These are phyloP conservation scores for Trebouxiophyceae sp. DNA, from an alignment of 163 green algal genomes.

Conservation along the genomic window DNA sequence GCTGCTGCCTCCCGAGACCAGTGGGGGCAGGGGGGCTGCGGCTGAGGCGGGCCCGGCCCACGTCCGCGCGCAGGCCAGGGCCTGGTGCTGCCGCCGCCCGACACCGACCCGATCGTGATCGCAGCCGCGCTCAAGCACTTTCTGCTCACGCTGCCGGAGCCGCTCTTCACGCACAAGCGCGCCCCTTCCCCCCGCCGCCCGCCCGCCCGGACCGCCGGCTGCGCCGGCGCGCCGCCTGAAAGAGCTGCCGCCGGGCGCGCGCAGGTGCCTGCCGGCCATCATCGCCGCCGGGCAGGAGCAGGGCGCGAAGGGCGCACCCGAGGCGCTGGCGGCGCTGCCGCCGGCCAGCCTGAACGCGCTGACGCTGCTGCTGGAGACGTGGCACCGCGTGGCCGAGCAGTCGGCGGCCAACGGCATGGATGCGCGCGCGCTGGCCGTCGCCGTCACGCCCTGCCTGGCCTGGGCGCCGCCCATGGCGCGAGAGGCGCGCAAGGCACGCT, in stretches of 20 bases:
- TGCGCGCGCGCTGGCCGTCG: conserved; percentile 14
- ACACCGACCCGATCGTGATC: conserved; percentile 20
- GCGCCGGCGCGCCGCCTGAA: too few relatives aligned
- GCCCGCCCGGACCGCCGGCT: too few relatives aligned
- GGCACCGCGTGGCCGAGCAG: conserved; percentile 8
- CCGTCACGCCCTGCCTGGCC: conserved; percentile 21
- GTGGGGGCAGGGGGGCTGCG: too few relatives aligned
- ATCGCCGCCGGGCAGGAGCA: too few relatives aligned
- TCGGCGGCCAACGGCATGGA: conserved; percentile 28
- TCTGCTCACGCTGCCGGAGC: conserved; percentile 26
- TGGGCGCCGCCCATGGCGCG: conserved; percentile 15
- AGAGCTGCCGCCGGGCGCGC: too few relatives aligned
- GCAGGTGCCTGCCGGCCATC: too few relatives aligned
- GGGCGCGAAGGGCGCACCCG: neutral
- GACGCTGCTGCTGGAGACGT: conserved; percentile 21
- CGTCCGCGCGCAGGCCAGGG: conserved; percentile 30
- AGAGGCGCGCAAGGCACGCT: neutral
- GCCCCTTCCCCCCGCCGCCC: conserved; percentile 2
- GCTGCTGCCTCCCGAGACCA: neutral
- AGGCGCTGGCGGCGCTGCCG: conserved; percentile 16
- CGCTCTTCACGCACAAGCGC: conserved; percentile 33
- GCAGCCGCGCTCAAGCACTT: conserved; percentile 30
- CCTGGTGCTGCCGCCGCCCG: conserved; percentile 20
- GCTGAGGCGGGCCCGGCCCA: too few relatives aligned
- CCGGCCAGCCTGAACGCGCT: conserved; percentile 21